Percentiles rank a stretch among this genome's conserved stretches.
These are phyloP conservation scores for Prunus mongolica DNA, from an alignment of 306 rosid species.

Conservation along the genomic window DNA sequence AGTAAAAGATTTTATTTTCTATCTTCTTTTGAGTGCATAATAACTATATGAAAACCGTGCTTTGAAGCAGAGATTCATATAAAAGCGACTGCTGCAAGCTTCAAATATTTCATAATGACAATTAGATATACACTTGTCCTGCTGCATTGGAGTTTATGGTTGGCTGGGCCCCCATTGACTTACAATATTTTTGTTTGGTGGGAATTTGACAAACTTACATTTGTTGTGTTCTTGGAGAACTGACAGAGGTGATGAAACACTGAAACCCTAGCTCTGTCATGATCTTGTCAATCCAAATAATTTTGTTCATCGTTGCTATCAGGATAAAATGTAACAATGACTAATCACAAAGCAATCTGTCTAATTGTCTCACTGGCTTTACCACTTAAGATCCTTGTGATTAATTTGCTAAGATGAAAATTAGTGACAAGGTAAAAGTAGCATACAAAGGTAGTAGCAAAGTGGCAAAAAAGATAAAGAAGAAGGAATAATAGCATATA, in stretches of 20 bases:
- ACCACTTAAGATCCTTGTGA: background rate
- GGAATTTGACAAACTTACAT: background rate
- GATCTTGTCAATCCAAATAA: too few relatives aligned
- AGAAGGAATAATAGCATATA: background rate
- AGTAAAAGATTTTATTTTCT: background rate
- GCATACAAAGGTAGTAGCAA: background rate
- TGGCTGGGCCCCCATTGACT: background rate
- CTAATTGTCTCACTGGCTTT: background rate
- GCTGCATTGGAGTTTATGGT: background rate
- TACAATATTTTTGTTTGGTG: background rate
- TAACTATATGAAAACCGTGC: background rate
- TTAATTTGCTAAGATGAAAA: background rate
- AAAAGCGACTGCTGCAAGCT: too few relatives aligned
- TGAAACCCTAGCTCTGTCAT: too few relatives aligned
- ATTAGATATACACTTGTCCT: background rate
- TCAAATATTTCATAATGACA: background rate
- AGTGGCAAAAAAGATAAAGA: background rate
- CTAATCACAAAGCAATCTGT: too few relatives aligned
- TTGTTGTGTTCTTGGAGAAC: background rate
- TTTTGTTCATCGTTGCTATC: too few relatives aligned
- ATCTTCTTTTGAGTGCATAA: background rate
- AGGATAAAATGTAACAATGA: too few relatives aligned
- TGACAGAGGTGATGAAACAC: too few relatives aligned
- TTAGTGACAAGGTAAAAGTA: background rate
- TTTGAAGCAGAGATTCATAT: too few relatives aligned